Percentiles rank a stretch among this genome's conserved stretches.
These are phyloP conservation scores for Metschnikowia similis DNA, from an alignment of 805 yeast genomes.

Conservation along the genomic window DNA sequence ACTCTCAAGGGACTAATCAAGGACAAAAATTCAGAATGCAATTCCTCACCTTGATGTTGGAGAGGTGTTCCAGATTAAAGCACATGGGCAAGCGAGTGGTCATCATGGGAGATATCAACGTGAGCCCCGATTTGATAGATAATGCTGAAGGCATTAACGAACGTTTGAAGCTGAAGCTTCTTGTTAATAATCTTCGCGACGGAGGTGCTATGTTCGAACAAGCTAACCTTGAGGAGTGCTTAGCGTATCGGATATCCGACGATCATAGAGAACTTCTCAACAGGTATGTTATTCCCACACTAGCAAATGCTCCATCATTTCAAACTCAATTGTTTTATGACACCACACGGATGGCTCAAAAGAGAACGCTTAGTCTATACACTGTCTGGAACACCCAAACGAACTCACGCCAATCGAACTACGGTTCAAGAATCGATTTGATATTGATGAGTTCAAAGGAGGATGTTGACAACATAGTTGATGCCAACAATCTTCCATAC, in stretches of 20 bases:
- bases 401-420: constrained; percentile 74
- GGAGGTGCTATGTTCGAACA: constrained; percentile 24
- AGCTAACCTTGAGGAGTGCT: constrained; percentile 24
- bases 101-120: constrained; percentile 86
- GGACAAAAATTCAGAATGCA: constrained; percentile 56
- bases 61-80: constrained; percentile 56
- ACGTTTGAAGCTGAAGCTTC: constrained; percentile 27
- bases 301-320: constrained; percentile 7
- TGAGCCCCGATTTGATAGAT: constrained; percentile 75
- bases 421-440: constrained; percentile 84
- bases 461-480: constrained; percentile 27
- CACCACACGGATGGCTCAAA: constrained; percentile 53
- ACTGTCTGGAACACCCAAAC: constrained; percentile 89
- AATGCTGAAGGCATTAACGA: constrained; percentile 65
- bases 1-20: constrained; percentile 65
- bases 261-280: constrained; percentile 29
- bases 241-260: constrained; percentile 32
- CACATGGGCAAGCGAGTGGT: constrained; percentile 61
- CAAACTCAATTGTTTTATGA: constrained; percentile 45
- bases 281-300: constrained; percentile 21
- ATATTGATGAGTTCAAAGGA: constrained; percentile 47
- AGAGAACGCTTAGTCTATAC: constrained; percentile 61
- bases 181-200: constrained; percentile 13
- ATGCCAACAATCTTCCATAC: constrained; percentile 61
- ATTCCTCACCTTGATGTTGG: constrained; percentile 57